Percentiles rank a stretch among this genome's conserved stretches.
Conservation (phyloP, 768 basidiomycete species). For the Hygrocybe coccinea region DNA sequence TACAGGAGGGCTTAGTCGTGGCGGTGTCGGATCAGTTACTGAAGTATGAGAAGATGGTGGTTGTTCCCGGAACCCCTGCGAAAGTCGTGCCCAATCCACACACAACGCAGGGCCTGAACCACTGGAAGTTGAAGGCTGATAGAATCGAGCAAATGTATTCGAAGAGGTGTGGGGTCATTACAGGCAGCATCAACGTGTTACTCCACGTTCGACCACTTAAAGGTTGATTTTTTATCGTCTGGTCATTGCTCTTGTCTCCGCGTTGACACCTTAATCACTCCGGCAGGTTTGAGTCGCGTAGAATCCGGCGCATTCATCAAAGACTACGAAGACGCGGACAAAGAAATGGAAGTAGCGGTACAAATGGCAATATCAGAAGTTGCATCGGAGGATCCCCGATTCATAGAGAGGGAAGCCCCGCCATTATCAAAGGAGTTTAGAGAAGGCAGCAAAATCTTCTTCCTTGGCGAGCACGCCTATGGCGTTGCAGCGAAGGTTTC, state of each 20-base stretch:
- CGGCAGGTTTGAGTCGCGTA: slow-evolving; percentile 77
- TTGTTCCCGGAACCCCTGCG: slow-evolving; percentile 46
- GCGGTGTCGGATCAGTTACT: slow-evolving; percentile 83
- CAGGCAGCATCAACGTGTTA: slow-evolving; percentile 72
- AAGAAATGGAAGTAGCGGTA: slow-evolving; percentile 79
- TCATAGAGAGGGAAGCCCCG: slow-evolving; percentile 74
- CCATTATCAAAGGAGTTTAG: slow-evolving; percentile 87
- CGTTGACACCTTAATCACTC: neutral
- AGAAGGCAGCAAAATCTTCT: slow-evolving; percentile 86
- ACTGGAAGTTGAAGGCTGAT: slow-evolving; percentile 81
- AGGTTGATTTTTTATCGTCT: slow-evolving; percentile 48
- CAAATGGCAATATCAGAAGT: slow-evolving; percentile 83
- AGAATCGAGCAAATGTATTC: slow-evolving; percentile 80
- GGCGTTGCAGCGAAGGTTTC: slow-evolving; percentile 93
- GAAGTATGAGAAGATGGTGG: slow-evolving; percentile 70
- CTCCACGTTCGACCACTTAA: slow-evolving; percentile 89
- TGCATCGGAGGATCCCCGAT: slow-evolving; percentile 83
- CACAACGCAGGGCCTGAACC: slow-evolving; percentile 54
- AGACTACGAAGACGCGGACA: slow-evolving; percentile 81
- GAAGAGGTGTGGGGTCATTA: slow-evolving; percentile 83
- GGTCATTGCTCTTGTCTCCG: too few relatives aligned
- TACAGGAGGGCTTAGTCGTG: slow-evolving; percentile 85
- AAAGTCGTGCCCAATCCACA: slow-evolving; percentile 73
- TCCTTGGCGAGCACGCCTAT: slow-evolving; percentile 91
- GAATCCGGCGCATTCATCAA: slow-evolving; percentile 91